Evolutionary conservation across 345 rosid genomes (phyloP).

Genomic region (Eucalyptus microcorys): DNA sequence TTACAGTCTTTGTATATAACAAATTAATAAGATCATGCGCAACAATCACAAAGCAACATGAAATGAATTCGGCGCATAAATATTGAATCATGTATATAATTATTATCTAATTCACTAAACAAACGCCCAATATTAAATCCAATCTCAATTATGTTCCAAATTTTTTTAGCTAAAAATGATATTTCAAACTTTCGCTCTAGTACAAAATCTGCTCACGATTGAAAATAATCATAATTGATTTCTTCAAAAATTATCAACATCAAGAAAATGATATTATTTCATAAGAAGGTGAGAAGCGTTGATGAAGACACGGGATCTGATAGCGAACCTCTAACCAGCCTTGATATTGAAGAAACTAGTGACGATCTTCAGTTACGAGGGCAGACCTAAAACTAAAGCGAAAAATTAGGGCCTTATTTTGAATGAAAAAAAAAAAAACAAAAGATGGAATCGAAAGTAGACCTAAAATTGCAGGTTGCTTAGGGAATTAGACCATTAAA

Average conservation of each 20-base stretch:
- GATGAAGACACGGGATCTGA: accelerated
- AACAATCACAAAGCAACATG: neutral
- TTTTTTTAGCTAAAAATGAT: neutral
- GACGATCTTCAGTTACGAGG: too few species aligned
- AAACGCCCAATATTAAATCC: neutral
- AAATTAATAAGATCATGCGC: neutral
- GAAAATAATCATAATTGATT: neutral
- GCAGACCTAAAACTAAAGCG: neutral
- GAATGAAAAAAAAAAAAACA: too few species aligned
- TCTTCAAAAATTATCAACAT: neutral
- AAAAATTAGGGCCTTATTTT: neutral
- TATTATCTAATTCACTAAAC: neutral
- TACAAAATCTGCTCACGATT: accelerated
- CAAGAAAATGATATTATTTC: neutral
- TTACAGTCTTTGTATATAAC: neutral
- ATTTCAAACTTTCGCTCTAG: neutral
- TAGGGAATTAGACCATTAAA: neutral
- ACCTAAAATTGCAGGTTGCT: neutral
- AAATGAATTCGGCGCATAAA: too few species aligned
- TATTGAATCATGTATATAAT: too few species aligned
- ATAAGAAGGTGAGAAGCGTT: neutral
- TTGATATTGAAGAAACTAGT: neutral
- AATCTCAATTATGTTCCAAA: neutral
- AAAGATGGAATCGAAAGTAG: neutral
- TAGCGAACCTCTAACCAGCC: accelerated